Conservation (phyloP, 2,329 filamentous ascomycete genomes). For the Mariannaea elegans region DNA sequence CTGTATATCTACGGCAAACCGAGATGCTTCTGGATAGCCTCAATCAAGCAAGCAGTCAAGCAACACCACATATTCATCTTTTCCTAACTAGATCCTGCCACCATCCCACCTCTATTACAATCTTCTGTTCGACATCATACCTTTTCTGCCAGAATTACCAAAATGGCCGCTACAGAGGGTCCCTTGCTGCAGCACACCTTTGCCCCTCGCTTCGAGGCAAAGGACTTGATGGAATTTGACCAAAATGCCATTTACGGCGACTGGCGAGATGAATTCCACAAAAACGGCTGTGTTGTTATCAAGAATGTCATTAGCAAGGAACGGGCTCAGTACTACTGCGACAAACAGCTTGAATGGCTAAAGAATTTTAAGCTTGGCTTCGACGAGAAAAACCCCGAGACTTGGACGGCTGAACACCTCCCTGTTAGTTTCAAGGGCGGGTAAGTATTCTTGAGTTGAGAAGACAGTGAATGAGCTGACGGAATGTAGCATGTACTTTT, state of each 20-base stretch:
- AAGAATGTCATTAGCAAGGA: conserved; percentile 36
- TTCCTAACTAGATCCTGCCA: neutral
- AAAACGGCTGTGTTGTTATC: conserved; percentile 34
- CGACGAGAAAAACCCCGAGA: conserved; percentile 32
- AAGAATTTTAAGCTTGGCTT: conserved; percentile 37
- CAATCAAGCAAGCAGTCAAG: conserved; percentile 2
- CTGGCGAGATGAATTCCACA: conserved; percentile 37
- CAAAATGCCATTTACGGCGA: conserved; percentile 30
- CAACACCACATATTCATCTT: neutral
- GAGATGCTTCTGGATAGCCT: conserved; percentile 9
- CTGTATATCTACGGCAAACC: conserved; percentile 11
- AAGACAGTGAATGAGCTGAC: no score
- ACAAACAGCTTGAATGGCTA: conserved; percentile 37
- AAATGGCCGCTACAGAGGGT: conserved; percentile 20
- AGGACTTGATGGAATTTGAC: conserved; percentile 34
- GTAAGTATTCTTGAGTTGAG: no score
- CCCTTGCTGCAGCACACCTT: conserved; percentile 27
- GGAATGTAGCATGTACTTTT: conserved; percentile 52
- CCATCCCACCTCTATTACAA: neutral
- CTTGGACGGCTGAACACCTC: conserved; percentile 33
- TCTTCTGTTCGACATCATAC: no score
- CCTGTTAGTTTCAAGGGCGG: conserved; percentile 49
- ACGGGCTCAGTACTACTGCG: conserved; percentile 33
- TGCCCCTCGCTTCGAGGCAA: conserved; percentile 33
- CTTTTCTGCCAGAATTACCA: neutral